Base-by-base conservation (phyloP, 345 rosid genomes). In the Euphorbia lathyris region DNA sequence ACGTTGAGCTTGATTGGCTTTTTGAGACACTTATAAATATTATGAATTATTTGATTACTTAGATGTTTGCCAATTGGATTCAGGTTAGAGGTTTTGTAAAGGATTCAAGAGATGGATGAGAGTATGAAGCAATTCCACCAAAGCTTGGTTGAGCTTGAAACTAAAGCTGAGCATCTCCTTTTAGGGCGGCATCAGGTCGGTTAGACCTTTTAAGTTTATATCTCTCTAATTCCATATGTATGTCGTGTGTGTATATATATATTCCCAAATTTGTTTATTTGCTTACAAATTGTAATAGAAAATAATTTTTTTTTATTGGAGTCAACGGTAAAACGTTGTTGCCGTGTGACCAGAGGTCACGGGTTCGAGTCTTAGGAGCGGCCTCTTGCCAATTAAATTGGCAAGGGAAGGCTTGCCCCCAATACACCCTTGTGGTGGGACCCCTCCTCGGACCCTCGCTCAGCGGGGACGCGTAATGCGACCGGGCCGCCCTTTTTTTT, bases 141-240 rank as follows among this genome's bases (percentile, higher is more conserved):
- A 36, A 64, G 62, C 23, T 77, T 87, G 70, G 68, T 78, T 9
- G 86, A 85, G 78, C 82, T 88, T 58, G 98, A 90, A 85, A 78
- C 78, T 17, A 91, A 89, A 77, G 98, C 89, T 7, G 93, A 94
- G 76, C 83, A 80, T 58, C 83, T 90, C 50, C 85, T 90, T 11
- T 68, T 91, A 50, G 88, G 81, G 52, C 83, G 89, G 19, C 77
- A 77, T 65, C 86, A 89, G 91, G 97, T 91, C 52, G 40, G 47
- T 72, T 7, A 0, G 3, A 20, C 26, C 45, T 52, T 45, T 11
- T 45, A 9, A 9, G 14, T 45, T 9, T 45, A 45, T n/a, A n/a
- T 45, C 13, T 45, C 50, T 45, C 50, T 45, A 12, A 14, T 1
- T 16, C 53, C 5, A n/a, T n/a, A n/a, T n/a, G n/a, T n/a, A n/a